These are phyloP conservation scores for Tetraselmis striata DNA, from an alignment of 139 green algal species.

Conservation along the genomic window DNA sequence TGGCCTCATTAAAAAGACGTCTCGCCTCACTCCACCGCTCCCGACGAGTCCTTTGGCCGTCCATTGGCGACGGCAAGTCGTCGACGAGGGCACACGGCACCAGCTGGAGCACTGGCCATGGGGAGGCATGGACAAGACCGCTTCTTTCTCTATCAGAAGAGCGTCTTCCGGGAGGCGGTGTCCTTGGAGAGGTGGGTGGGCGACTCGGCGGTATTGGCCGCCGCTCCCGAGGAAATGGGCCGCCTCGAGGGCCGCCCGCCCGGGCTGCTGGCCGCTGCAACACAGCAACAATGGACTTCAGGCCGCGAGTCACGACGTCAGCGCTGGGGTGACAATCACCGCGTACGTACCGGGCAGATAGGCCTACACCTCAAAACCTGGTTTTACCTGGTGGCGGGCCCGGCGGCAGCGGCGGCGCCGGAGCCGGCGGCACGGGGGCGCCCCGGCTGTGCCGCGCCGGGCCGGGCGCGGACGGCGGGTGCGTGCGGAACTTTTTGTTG, in stretches of 20 bases:
- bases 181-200: not conserved
- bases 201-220: too few relatives aligned
- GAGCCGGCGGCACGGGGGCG: too few relatives aligned
- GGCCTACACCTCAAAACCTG: not conserved
- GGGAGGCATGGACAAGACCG: not conserved
- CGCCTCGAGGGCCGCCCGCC: not conserved
- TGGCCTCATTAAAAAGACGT: too few relatives aligned
- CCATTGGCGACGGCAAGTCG: not conserved
- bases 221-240: not conserved
- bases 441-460: not conserved
- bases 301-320: not conserved
- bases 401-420: not conserved
- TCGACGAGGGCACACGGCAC: not conserved
- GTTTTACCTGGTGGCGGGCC: not conserved
- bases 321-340: not conserved
- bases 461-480: not conserved
- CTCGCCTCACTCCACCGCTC: too few relatives aligned
- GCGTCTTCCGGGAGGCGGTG: not conserved
- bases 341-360: not conserved
- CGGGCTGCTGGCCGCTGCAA: not conserved
- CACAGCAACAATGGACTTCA: not conserved
- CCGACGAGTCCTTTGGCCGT: too few relatives aligned
- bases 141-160: too few relatives aligned
- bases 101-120: not conserved
- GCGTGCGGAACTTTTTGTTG: constrained; percentile 14